Evolutionary conservation across 768 basidiomycete species (phyloP).

Genomic region (Boletus vinaceobasis): DNA sequence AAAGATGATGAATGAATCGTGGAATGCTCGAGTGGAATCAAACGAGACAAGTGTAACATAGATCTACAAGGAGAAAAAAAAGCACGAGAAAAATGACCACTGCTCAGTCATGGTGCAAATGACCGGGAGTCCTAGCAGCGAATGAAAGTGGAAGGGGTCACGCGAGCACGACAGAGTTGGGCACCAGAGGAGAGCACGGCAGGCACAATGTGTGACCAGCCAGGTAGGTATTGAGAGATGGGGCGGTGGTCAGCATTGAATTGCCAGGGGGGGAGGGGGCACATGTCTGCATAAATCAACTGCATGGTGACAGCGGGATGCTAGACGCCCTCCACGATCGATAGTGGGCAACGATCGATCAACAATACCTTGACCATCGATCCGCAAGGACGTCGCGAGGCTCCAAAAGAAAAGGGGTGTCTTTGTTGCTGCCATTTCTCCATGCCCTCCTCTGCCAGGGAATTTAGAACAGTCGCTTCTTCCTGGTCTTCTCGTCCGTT

Average conservation of each 20-base stretch:
- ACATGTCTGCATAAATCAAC: neutral
- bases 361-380: constrained; percentile 1
- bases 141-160: neutral
- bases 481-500: constrained; percentile 68
- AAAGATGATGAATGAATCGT: constrained; percentile 9
- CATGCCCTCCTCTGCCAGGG: neutral
- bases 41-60: neutral
- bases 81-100: neutral
- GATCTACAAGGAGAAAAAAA: constrained; percentile 8
- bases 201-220: neutral
- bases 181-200: neutral
- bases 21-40: neutral
- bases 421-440: neutral
- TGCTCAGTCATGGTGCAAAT: neutral
- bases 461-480: constrained; percentile 68
- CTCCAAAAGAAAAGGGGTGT: constrained; percentile 1
- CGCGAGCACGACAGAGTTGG: neutral
- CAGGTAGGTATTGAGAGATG: neutral
- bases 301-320: neutral
- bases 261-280: neutral
- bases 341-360: constrained; percentile 13
- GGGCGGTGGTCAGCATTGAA: neutral
- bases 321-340: neutral
- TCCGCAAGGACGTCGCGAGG: constrained; percentile 15
- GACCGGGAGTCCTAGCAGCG: neutral